Conservation (phyloP, 495 filamentous ascomycete species). For the Trichoderma gamsii region DNA sequence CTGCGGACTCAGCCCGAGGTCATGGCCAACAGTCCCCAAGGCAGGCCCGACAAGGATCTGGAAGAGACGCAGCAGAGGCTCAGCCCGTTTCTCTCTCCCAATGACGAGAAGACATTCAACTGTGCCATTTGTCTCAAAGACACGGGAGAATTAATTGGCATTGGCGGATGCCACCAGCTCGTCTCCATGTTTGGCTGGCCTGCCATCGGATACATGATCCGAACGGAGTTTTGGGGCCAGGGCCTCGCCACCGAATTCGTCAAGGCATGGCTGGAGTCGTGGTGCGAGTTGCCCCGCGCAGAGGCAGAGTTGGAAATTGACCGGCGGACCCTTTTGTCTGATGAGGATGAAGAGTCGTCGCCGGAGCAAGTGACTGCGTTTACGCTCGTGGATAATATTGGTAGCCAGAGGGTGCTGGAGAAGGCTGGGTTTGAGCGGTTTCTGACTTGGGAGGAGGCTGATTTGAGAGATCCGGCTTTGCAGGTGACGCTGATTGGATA, state of each 20-base stretch:
- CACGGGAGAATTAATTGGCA: conserved; percentile 34
- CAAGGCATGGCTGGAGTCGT: conserved; percentile 31
- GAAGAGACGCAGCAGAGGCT: conserved; percentile 31
- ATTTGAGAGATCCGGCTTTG: conserved; percentile 15
- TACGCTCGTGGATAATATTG: conserved; percentile 27
- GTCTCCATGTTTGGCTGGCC: conserved; percentile 33
- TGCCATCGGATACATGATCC: conserved; percentile 45
- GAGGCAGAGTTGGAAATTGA: conserved; percentile 26
- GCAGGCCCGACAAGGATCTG: conserved; percentile 30
- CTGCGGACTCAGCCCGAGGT: conserved; percentile 46
- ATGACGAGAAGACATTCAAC: conserved; percentile 30
- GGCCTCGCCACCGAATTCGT: conserved; percentile 44
- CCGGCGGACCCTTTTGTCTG: conserved; percentile 5
- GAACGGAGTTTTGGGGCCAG: conserved; percentile 37
- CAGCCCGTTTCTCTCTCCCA: conserved; percentile 27
- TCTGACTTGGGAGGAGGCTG: conserved; percentile 23
- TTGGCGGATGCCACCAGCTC: conserved; percentile 29
- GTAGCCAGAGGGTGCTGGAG: conserved; percentile 33
- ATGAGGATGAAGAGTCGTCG: conserved; percentile 19
- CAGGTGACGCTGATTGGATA: neutral
- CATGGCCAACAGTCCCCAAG: conserved; percentile 37
- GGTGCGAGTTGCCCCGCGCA: conserved; percentile 34
- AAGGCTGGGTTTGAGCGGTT: conserved; percentile 36
- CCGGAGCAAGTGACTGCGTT: conserved; percentile 32
- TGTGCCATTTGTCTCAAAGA: conserved; percentile 35